Conservation (phyloP, 257 asterid species). For the Solanum okadae region DNA sequence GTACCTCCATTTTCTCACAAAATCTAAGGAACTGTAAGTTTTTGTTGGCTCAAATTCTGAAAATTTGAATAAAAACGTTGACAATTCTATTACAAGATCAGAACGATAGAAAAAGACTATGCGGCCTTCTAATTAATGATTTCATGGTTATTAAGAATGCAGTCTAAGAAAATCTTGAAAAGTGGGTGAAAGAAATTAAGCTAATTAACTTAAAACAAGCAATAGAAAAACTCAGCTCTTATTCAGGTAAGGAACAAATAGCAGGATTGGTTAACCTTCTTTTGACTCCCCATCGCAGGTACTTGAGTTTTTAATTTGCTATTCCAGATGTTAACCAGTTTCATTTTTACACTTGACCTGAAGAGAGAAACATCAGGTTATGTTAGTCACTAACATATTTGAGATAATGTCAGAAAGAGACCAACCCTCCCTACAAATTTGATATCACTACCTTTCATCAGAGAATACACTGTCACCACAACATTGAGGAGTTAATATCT, state of each 20-base stretch:
- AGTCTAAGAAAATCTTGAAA: not conserved
- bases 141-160: not conserved
- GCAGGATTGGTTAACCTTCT: slow-evolving; percentile 23
- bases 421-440: not conserved
- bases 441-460: too few relatives aligned
- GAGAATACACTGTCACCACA: too few relatives aligned
- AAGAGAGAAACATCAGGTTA: slow-evolving; percentile 5
- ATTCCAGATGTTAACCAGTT: slow-evolving; percentile 16
- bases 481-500: too few relatives aligned
- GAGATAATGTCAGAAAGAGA: not conserved
- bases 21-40: slow-evolving; percentile 17
- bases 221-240: not conserved
- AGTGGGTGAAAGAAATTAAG: not conserved
- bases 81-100: not conserved
- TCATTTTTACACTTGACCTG: slow-evolving; percentile 29
- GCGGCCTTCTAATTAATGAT: not conserved
- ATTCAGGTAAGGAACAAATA: not conserved
- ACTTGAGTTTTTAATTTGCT: slow-evolving; percentile 7
- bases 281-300: slow-evolving; percentile 8
- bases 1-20: slow-evolving; percentile 47
- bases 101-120: not conserved
- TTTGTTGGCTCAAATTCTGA: slow-evolving; percentile 16
- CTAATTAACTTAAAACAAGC: not conserved
- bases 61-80: not conserved
- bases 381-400: not conserved